phyloP scores from a whole-genome alignment of 1,139 yeast species.

The Lodderomyces parapsilosis region DNA sequence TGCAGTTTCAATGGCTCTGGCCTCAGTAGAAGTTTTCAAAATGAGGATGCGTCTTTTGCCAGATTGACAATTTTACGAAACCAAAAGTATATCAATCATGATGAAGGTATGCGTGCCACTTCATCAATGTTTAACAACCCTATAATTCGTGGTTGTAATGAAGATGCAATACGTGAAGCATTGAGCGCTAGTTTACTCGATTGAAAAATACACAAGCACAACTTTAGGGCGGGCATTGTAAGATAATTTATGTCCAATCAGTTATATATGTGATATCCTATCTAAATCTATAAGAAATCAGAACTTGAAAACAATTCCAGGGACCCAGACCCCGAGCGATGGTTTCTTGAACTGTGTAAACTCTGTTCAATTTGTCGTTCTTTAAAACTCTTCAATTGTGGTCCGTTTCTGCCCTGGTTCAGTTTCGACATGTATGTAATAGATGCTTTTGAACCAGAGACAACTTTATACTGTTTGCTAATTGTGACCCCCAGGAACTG shows the following conservation, averaged over 20 bases:
- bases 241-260: not conserved
- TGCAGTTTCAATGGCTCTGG: too few relatives aligned
- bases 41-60: slow-evolving; percentile 41
- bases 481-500: slow-evolving; percentile 55
- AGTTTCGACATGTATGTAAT: slow-evolving; percentile 50
- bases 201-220: slow-evolving; percentile 1
- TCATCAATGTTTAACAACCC: slow-evolving; percentile 40
- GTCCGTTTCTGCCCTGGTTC: slow-evolving; percentile 6
- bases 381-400: slow-evolving; percentile 26
- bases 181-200: slow-evolving; percentile 19
- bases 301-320: slow-evolving; percentile 16
- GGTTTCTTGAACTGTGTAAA: slow-evolving; percentile 18
- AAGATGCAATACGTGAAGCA: slow-evolving; percentile 36
- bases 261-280: not conserved
- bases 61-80: slow-evolving; percentile 48
- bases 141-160: slow-evolving; percentile 35
- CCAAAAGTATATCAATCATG: slow-evolving; percentile 42
- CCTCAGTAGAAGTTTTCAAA: slow-evolving; percentile 8
- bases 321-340: not conserved
- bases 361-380: slow-evolving; percentile 29
- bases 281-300: slow-evolving; percentile 15
- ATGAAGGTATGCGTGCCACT: too few relatives aligned
- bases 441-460: slow-evolving; percentile 59
- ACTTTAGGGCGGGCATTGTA: not conserved
- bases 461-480: slow-evolving; percentile 55